A percentile compares a stretch with the other conserved stretches of the same genome.
phyloP scores from a whole-genome alignment of 1,284 basidiomycete species.

The Malassezia sympodialis region DNA sequence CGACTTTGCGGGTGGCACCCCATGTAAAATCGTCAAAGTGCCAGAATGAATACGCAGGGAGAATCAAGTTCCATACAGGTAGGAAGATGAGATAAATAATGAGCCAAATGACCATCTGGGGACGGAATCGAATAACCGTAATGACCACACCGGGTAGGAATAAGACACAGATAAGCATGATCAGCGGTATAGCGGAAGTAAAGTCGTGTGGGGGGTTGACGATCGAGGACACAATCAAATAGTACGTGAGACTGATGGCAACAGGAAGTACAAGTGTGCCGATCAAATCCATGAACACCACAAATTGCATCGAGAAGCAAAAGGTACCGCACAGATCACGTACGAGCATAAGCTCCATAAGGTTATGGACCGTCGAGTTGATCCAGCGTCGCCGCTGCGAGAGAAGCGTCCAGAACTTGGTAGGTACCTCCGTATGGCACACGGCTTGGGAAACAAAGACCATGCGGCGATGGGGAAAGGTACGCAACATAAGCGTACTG shows the following conservation, averaged over 20 bases:
- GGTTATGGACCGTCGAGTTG: constrained; percentile 97
- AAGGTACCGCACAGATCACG: constrained; percentile 66
- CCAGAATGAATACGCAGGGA: constrained; percentile 89
- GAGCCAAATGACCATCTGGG: constrained; percentile 97
- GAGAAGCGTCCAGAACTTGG: constrained; percentile 81
- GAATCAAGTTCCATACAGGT: constrained; percentile 55
- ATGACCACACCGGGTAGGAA: constrained; percentile 88
- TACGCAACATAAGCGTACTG: constrained; percentile 59
- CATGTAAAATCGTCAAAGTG: constrained; percentile 99
- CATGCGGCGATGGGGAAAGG: constrained; percentile 92
- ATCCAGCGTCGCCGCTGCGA: constrained; percentile 98
- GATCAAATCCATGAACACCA: constrained; percentile 94
- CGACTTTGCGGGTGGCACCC: constrained; percentile 97
- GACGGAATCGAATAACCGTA: constrained; percentile 81
- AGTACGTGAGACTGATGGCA: constrained; percentile 82
- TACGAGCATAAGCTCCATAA: constrained; percentile 96
- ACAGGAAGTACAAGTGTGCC: constrained; percentile 91
- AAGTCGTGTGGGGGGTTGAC: constrained; percentile 73
- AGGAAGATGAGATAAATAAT: constrained; percentile 68
- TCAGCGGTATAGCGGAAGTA: constrained; percentile 83
- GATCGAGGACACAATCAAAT: constrained; percentile 68
- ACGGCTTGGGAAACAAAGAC: constrained; percentile 94
- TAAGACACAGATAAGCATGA: constrained; percentile 77
- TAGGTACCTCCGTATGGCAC: constrained; percentile 90
- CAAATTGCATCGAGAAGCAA: constrained; percentile 63